phyloP scores from a whole-genome alignment of 2,329 filamentous ascomycete species.

The Arthrinium puccinioides region DNA sequence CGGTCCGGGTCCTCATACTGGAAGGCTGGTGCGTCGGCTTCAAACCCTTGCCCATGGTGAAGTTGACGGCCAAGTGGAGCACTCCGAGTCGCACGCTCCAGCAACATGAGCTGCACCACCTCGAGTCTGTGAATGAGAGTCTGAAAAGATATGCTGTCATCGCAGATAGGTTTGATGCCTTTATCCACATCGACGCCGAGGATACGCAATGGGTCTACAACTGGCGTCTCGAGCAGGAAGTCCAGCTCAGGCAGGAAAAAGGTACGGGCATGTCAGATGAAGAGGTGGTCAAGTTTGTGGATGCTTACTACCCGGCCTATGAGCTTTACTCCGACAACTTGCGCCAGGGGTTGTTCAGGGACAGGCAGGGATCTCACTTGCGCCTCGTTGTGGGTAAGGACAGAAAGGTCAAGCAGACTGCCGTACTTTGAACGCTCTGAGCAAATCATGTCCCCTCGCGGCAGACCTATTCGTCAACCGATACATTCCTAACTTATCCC shows the following conservation, averaged over 20 bases:
- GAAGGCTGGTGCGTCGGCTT: slow-evolving; percentile 94
- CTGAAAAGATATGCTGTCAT: slow-evolving; percentile 44
- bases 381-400: slow-evolving; percentile 54
- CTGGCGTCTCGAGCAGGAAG: slow-evolving; percentile 80
- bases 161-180: slow-evolving; percentile 43
- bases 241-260: slow-evolving; percentile 54
- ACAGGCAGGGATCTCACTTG: slow-evolving; percentile 47
- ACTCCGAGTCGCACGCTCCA: slow-evolving; percentile 40
- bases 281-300: slow-evolving; percentile 68
- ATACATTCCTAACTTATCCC: too few species aligned
- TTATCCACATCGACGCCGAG: slow-evolving; percentile 60
- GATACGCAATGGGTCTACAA: slow-evolving; percentile 70
- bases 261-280: slow-evolving; percentile 78
- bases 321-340: slow-evolving; percentile 59
- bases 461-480: too few species aligned
- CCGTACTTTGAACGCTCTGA: slow-evolving; percentile 35
- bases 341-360: slow-evolving; percentile 47
- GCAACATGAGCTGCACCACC: slow-evolving; percentile 30
- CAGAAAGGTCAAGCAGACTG: slow-evolving; percentile 49
- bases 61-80: slow-evolving; percentile 45
- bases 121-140: slow-evolving; percentile 24
- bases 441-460: too few species aligned
- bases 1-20: slow-evolving; percentile 64
- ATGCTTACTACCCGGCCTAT: slow-evolving; percentile 64
- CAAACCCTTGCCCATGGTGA: slow-evolving; percentile 48